Base-by-base conservation (phyloP, 257 asterid genomes). In the Nicotiana tabacum region DNA sequence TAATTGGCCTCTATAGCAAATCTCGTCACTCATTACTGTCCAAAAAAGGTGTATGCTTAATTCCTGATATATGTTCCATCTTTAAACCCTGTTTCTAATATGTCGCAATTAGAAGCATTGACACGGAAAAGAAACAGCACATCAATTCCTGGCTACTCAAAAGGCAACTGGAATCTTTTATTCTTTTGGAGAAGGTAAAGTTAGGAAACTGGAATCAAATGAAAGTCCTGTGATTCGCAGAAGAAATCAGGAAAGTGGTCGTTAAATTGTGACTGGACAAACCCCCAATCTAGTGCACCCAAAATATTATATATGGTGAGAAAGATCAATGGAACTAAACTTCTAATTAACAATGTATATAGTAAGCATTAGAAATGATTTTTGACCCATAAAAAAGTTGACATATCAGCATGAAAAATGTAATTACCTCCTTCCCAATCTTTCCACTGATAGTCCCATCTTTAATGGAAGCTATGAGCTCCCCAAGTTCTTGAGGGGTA, bases 371-470 rank as follows among this genome's bases (percentile, higher is more conserved):
- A 74, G 27, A 74, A 24, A 9, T 46, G 16, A 74, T 27, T 48
- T 69, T 15, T 61, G 29, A 74, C 43, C 27, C 80, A 74, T 27
- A 74, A 24, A 33, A 74, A 74, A 48, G 21, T 48, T 6, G 16
- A 48, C 51, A 74, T 74, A 74, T 74, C 62, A 74, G 62, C 43
- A 27, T 35, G 62, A 21, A 27, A 72, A 74, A 39, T 27, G 55
- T 29, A 60, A 13, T 43, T 89, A 96, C 99, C 98, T 94, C 97
- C 91, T 96, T 96, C 72, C 98, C 99, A 61, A 96, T 96, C 90
- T 96, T 96, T 70, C 98, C 99, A 60, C 97, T 96, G 81, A 96
- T 94, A 82, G 94, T 94, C 86, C 93, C 98, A 66, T 88, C 89
- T 92, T 93, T 90, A 77, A 93, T 96, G 21, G 97, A 89, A 84